These are phyloP conservation scores for Mycena belliarum DNA, from an alignment of 768 basidiomycete genomes.

Conservation along the genomic window DNA sequence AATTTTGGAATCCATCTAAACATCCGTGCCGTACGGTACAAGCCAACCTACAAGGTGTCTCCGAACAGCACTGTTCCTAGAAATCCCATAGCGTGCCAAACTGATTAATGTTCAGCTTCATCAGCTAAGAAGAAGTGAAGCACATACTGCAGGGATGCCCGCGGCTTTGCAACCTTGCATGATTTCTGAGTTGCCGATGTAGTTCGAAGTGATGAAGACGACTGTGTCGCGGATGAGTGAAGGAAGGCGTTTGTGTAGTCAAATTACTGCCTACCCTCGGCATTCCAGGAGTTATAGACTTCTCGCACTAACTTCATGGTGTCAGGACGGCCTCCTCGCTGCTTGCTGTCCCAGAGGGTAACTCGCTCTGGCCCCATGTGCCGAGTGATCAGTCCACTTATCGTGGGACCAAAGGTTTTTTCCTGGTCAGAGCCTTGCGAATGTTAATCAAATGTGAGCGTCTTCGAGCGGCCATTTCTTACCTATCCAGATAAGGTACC, in stretches of 20 bases:
- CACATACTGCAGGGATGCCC: constrained; percentile 52
- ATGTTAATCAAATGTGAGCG: constrained; percentile 15
- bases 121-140: not conserved
- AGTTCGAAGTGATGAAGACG: constrained; percentile 86
- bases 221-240: constrained; percentile 37
- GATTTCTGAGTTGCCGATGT: constrained; percentile 74
- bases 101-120: not conserved
- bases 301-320: constrained; percentile 76
- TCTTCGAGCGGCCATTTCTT: constrained; percentile 16
- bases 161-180: constrained; percentile 76
- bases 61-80: constrained; percentile 21
- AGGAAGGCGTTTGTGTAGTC: not conserved
- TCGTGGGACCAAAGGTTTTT: constrained; percentile 70
- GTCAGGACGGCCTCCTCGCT: constrained; percentile 73
- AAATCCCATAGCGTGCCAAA: constrained; percentile 78
- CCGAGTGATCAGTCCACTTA: constrained; percentile 69
- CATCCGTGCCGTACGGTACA: constrained; percentile 4
- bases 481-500: constrained; percentile 83
- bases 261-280: constrained; percentile 51
- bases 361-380: constrained; percentile 74
- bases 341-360: constrained; percentile 77
- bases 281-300: constrained; percentile 65
- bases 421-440: constrained; percentile 72
- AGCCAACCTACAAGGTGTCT: not conserved
- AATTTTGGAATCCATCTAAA: constrained; percentile 3